Base-by-base conservation (phyloP, 306 rosid genomes). In the Parietaria judaica region DNA sequence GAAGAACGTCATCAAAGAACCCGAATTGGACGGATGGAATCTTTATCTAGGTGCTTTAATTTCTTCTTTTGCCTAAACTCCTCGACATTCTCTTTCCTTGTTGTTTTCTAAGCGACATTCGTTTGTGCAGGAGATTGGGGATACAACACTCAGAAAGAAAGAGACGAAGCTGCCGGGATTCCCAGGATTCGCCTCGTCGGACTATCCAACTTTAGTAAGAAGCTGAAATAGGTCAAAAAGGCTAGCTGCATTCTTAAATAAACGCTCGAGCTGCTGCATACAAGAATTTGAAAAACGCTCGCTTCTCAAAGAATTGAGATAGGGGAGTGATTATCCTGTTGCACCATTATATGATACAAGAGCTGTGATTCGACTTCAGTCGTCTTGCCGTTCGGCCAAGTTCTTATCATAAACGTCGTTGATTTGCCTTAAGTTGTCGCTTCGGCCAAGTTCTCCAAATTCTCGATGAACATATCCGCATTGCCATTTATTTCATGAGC, bases 1-100 rank as follows among this genome's bases (percentile, higher is more conserved):
- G 35, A 87, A 79, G 76, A 87, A 91, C 67, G 97, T 91, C 15
- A 87, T 85, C 62, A 87, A 85, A 73, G 96, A 91, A 77, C 83
- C 91, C 16, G 96, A 87, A 68, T 70, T 91, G 69, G 87, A 83
- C 60, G 76, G 58, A 44, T 91, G 97, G 97, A 87, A 78, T 51
- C 78, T 87, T 72, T 87, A 81, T 79, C 76, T 81, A n/a, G 96
- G 97, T 86, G 83, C 35, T 23, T 34, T 13, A 15, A 56, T 39
- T 51, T 13, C 23, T 51, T 17, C 14, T 7, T n/a, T 35, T 23
- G 31, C 31, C 31, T 23, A 23, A 23, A 23, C 31, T 14, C 11
- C 62, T 3, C 15, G 17, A 6, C 36, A 50, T 60, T 64, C 36
- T 51, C 63, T 23, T 16, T 57, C 61, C 57, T 50, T 0, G 37